A percentile compares a stretch with the other conserved stretches of the same genome.
Conservation (phyloP, 495 filamentous ascomycete genomes). For the Durotheca rogersii region DNA sequence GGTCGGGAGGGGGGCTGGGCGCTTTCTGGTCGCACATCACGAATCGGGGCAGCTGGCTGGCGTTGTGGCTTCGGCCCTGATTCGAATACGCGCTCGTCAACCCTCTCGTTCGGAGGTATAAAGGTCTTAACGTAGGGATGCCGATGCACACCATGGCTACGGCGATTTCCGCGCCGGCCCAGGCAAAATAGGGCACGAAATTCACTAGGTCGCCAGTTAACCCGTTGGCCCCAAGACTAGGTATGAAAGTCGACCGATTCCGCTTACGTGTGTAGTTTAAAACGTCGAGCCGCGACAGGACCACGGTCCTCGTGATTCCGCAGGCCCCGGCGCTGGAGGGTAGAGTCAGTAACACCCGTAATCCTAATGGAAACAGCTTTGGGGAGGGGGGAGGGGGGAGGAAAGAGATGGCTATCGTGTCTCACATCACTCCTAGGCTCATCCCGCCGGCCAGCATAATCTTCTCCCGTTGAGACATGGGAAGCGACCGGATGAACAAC, state of each 20-base stretch:
- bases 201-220: constrained; percentile 28
- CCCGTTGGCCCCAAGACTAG: neutral
- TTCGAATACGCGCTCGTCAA: constrained; percentile 24
- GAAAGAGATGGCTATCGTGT: neutral
- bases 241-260: neutral
- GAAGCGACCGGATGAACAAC: constrained; percentile 44
- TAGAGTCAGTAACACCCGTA: constrained; percentile 26
- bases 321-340: constrained; percentile 40
- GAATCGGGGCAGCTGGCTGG: constrained; percentile 33
- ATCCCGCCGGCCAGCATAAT: constrained; percentile 43
- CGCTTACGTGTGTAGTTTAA: constrained; percentile 41
- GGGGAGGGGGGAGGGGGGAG: neutral
- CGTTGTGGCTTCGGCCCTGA: constrained; percentile 13
- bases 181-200: constrained; percentile 43
- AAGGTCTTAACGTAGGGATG: constrained; percentile 40
- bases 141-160: constrained; percentile 45
- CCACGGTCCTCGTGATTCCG: constrained; percentile 42
- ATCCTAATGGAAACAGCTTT: too few species aligned
- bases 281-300: constrained; percentile 38
- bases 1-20: neutral
- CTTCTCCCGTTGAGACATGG: constrained; percentile 46
- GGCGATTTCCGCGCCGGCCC: constrained; percentile 44
- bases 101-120: constrained; percentile 38
- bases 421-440: constrained; percentile 48
- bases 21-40: constrained; percentile 30